Evolutionary conservation across 164 flowering plant species (phyloP).

Genomic region (Aristolochia contorta): DNA sequence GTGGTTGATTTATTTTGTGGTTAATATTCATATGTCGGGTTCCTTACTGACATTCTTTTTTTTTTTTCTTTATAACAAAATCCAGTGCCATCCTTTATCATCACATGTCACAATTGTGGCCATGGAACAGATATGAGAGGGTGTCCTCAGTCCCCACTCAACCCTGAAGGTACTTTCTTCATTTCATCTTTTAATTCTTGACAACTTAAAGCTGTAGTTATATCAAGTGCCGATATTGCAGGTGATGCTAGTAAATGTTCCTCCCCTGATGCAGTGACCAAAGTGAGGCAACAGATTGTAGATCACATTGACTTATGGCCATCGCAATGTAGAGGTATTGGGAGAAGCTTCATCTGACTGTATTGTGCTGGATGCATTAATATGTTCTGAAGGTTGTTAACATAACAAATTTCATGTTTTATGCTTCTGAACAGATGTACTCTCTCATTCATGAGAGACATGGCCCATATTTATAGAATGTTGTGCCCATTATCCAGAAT

Average conservation of each 20-base stretch:
- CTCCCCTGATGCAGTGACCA: slow-evolving; percentile 15
- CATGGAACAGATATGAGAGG: slow-evolving; percentile 94
- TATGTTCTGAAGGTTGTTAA: no score
- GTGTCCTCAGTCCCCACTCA: slow-evolving; percentile 78
- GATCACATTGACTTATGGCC: slow-evolving; percentile 14
- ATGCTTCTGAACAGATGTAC: no score
- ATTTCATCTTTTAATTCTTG: neutral
- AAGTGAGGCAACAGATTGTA: slow-evolving; percentile 14
- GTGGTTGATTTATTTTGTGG: neutral
- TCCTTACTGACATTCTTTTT: neutral
- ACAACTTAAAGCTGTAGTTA: neutral
- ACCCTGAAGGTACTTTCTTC: slow-evolving; percentile 50
- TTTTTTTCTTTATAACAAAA: neutral
- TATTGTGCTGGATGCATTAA: no score
- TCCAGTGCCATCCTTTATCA: slow-evolving; percentile 80
- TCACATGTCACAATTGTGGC: slow-evolving; percentile 86
- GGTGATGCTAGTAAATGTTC: slow-evolving; percentile 14
- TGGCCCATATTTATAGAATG: no score
- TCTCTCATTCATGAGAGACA: no score
- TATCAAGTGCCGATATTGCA: neutral
- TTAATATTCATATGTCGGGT: neutral
- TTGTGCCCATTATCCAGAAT: no score
- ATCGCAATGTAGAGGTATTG: slow-evolving; percentile 7
- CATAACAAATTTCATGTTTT: no score
- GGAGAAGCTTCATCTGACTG: slow-evolving; percentile 8